Evolutionary conservation across 106 monocot genomes (phyloP).

Genomic region (Posidonia australis): DNA sequence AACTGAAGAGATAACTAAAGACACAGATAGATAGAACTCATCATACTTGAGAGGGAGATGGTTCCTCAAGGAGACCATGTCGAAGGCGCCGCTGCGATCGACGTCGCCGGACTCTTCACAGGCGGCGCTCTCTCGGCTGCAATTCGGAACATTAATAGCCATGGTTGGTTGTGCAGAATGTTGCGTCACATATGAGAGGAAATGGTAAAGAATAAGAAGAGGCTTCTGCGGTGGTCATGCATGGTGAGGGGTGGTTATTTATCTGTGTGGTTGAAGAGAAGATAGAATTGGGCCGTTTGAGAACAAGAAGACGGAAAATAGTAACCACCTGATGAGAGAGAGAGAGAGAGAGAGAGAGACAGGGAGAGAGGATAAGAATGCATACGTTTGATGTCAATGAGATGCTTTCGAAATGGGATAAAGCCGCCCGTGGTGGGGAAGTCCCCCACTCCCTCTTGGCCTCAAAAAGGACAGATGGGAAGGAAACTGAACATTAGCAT

Average conservation of each 20-base stretch:
- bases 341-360: background rate
- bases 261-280: background rate
- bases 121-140: background rate
- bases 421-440: too few species aligned
- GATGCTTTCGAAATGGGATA: too few species aligned
- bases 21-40: background rate
- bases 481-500: too few species aligned
- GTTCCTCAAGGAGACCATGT: conserved; percentile 18
- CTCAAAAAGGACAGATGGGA: too few species aligned
- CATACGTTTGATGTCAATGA: background rate
- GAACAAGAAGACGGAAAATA: too few species aligned
- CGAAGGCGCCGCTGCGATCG: conserved; percentile 13
- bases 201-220: background rate
- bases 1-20: background rate
- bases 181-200: background rate
- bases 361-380: background rate
- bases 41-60: conserved; percentile 32
- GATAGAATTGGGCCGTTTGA: background rate
- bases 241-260: background rate
- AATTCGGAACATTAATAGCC: background rate
- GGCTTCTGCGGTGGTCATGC: background rate
- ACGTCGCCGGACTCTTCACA: background rate
- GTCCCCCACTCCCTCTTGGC: too few species aligned
- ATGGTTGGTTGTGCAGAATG: background rate
- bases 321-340: background rate